phyloP scores from a whole-genome alignment of 1,284 basidiomycete species.

The Trametes hirsuta region DNA sequence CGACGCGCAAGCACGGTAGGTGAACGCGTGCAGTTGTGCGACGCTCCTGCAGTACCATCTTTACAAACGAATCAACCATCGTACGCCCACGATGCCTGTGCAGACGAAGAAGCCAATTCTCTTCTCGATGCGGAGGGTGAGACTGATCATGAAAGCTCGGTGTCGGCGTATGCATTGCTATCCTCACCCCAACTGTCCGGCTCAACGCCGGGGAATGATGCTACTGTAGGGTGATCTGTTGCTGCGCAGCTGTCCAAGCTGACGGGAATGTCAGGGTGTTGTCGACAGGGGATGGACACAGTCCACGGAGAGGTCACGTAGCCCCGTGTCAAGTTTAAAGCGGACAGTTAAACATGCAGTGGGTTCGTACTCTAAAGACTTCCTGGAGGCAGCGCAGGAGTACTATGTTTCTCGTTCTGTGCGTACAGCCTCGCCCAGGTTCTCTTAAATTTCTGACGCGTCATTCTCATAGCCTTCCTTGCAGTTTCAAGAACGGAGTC shows the following conservation, averaged over 20 bases:
- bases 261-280: neutral
- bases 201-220: neutral
- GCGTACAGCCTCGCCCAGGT: neutral
- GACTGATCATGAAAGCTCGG: slow-evolving; percentile 18
- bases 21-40: no score
- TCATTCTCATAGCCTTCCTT: neutral
- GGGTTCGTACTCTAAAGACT: slow-evolving; percentile 5
- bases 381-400: slow-evolving; percentile 4
- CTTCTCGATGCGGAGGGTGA: slow-evolving; percentile 23
- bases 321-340: neutral
- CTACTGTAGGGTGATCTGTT: neutral
- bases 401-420: slow-evolving; percentile 10
- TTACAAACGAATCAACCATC: neutral
- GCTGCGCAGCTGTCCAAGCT: neutral
- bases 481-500: neutral
- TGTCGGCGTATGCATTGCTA: neutral
- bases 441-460: neutral
- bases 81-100: neutral
- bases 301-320: neutral
- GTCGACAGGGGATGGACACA: neutral
- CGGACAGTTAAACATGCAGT: neutral
- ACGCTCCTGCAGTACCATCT: neutral
- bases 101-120: slow-evolving; percentile 7
- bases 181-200: neutral
- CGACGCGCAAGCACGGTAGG: no score